Evolutionary conservation across 2,329 filamentous ascomycete species (phyloP), one percentile per base, ranked within the genome.

Genomic region (Fragosphaeria purpurea): DNA sequence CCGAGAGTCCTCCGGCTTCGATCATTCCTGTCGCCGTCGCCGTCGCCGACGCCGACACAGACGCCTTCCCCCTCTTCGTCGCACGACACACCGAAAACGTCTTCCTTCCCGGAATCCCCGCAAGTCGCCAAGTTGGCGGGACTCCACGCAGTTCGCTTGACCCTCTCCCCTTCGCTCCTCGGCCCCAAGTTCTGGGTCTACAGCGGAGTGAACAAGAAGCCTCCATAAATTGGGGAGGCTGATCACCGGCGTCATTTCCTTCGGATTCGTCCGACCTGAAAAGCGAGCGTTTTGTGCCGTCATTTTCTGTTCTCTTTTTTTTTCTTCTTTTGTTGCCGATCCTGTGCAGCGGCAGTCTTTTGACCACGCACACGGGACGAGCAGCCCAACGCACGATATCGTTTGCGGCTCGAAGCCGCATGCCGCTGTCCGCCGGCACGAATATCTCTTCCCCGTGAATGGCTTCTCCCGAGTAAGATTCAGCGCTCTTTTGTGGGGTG

Each of bases 161-260:
- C 82, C 70, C 84, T 85, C 73, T 76, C 85, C 67, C 85, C 85
- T 77, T 90, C 88, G 80, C 87, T 95, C 75, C 84, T 91, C 70
- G 88, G 88, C 77, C 91, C 89, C 72, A 83, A 83, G 68, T 83
- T 83, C 77, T 88, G 89, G 89, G 89, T 94, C 82, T 91, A 91
- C 71, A 83, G 83, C 77, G 90, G 91, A 85, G 87, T 89, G 76
- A 88, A 93, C 77, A 93, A 89, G 77, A 91, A 95, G 74, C 91
- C 93, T 68, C 91, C 91, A 78, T 97, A 97, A 96, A 73, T 91
- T 70, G 76, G 11, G 39, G 48, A 48, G 34, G 42, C 50, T 42
- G 12, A 37, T 11, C 35, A 37, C 35, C 11, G 35, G 22, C 22
- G 22, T 22, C 22, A 22, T 38, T 46, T 41, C 40, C 33, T 22